Evolutionary conservation across 2,329 filamentous ascomycete genomes (phyloP), one percentile per base, ranked within the genome.

Genomic region (Fusarium tanahbumbuense): DNA sequence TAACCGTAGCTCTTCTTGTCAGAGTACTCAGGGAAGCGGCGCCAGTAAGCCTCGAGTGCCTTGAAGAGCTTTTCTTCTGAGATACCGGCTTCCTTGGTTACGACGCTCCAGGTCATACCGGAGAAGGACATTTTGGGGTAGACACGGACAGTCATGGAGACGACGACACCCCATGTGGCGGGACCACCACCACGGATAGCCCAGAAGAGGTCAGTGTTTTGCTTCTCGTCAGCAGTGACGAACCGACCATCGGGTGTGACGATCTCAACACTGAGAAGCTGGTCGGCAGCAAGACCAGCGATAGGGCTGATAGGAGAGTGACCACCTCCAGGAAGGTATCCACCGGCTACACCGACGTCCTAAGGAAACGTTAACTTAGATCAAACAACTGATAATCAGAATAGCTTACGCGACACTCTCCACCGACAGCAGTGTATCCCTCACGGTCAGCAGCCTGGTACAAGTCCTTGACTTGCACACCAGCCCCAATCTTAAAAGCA

Each of bases 271-370:
- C 84, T 81, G 2, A 91, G 79, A 1, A 85, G 82, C 58, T 91
- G 85, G 69, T 91, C 89, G 0, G 87, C 87, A 16, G 78, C 86
- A 2, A 92, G 79, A 12, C 89, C 89, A 54, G 85, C 87, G 6
- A 75, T 77, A 0, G 85, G 84, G 20, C 80, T 81, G 5, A 91
- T 79, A 0, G 83, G 79, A 2, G 83, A 84, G 71, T 89, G 87
- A 0, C 89, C 89, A 22, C 87, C 89, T 13, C 87, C 88, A 71
- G 88, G 86, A 8, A 81, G 84, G 70, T 87, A 91, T 1, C 89
- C 89, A 18, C 89, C 89, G 0, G 85, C 84, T 3, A 88, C 72
- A 3, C 88, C 88, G 11, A 91, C 88, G 2, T 83, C 86, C 4
- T 73, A 11, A 18, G 2, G 6, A 3, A 15, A 11, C 1, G 13